Evolutionary conservation across 306 rosid species (phyloP).

Genomic region (Castanopsis chinensis): DNA sequence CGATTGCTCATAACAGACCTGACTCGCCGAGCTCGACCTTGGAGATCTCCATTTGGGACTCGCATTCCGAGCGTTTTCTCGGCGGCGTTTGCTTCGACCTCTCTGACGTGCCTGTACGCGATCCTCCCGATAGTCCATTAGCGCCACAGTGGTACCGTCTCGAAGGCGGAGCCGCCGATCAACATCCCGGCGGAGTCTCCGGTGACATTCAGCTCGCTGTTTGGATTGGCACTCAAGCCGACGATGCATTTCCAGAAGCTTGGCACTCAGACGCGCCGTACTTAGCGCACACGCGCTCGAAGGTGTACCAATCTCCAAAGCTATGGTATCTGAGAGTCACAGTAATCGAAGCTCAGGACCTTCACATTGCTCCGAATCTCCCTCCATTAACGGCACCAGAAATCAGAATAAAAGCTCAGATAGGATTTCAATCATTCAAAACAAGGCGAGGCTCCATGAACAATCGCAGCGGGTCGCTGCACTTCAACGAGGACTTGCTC

Average conservation of each 20-base stretch:
- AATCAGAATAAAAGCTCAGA: slow-evolving; percentile 60
- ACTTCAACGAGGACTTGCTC: slow-evolving; percentile 83
- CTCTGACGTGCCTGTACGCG: slow-evolving; percentile 47
- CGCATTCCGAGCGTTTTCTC: slow-evolving; percentile 53
- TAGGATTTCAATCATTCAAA: slow-evolving; percentile 69
- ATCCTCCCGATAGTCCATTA: slow-evolving; percentile 51
- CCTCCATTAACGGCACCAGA: slow-evolving; percentile 93
- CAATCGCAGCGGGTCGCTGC: slow-evolving; percentile 70
- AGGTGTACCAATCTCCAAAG: slow-evolving; percentile 63
- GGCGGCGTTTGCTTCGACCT: slow-evolving; percentile 74
- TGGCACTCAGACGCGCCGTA: slow-evolving; percentile 56
- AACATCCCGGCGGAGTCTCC: slow-evolving; percentile 26
- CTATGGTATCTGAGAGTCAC: slow-evolving; percentile 55
- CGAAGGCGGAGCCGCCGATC: slow-evolving; percentile 43
- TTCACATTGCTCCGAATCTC: slow-evolving; percentile 60
- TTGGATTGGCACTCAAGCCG: slow-evolving; percentile 68
- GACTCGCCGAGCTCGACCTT: slow-evolving; percentile 50
- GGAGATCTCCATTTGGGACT: slow-evolving; percentile 75
- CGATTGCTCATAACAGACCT: slow-evolving; percentile 45
- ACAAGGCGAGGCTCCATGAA: slow-evolving; percentile 83
- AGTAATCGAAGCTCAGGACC: slow-evolving; percentile 54
- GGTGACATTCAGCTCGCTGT: slow-evolving; percentile 57
- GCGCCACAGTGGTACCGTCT: slow-evolving; percentile 55
- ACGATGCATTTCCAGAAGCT: slow-evolving; percentile 52
- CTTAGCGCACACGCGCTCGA: slow-evolving; percentile 51